A percentile compares a stretch with the other conserved stretches of the same genome.
These are phyloP conservation scores for Pythium sukuiense DNA, from an alignment of 352 stramenopile genomes.

Conservation along the genomic window DNA sequence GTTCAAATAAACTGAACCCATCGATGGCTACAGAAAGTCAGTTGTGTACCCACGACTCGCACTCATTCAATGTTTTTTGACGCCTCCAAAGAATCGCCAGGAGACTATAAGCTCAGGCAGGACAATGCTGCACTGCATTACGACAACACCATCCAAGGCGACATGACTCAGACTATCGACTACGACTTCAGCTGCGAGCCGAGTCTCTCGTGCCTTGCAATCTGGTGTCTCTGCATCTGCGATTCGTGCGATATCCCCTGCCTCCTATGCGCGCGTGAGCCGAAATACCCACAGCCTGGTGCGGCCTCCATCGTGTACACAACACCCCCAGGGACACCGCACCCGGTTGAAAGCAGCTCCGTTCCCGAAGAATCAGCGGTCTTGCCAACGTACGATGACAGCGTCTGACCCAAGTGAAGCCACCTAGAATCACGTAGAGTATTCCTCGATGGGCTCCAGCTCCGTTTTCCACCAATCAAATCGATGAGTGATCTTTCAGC, in stretches of 20 bases:
- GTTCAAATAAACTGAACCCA: too few species aligned
- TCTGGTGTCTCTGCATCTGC: not conserved
- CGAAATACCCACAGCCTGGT: not conserved
- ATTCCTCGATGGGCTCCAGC: too few species aligned
- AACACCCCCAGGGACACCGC: not conserved
- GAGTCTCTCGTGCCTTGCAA: not conserved
- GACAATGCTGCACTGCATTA: too few species aligned
- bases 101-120: too few species aligned
- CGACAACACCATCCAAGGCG: not conserved
- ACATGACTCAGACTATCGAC: not conserved
- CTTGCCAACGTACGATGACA: not conserved
- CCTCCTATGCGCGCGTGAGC: not conserved
- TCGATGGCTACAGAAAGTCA: too few species aligned
- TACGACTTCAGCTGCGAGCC: not conserved
- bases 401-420: not conserved
- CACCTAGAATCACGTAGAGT: too few species aligned
- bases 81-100: too few species aligned
- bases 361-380: not conserved
- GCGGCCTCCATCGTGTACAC: not conserved
- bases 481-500: too few species aligned
- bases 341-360: not conserved
- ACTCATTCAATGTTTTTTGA: too few species aligned
- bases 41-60: too few species aligned
- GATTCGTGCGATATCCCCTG: not conserved
- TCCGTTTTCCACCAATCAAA: too few species aligned